Evolutionary conservation across 495 filamentous ascomycete genomes (phyloP), one percentile per base, ranked within the genome.

Genomic region (Melanomma pulvis-pyrius): DNA sequence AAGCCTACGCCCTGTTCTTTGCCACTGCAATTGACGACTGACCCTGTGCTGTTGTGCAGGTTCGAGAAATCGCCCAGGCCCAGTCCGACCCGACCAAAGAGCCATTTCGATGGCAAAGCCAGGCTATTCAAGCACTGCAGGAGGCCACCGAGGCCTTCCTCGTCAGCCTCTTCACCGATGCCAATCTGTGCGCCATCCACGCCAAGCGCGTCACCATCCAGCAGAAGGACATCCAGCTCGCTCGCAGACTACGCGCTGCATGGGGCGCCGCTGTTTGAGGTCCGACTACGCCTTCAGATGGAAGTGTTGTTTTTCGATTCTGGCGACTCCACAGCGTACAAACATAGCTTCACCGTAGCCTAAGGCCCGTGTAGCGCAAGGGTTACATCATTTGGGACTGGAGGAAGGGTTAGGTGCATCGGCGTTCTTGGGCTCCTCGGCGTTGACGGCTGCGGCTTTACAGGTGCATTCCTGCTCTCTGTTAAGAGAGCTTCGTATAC

Each of bases 121-220:
- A 93, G 34, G 93, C 93, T 2, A 91, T 98, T 63, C 82, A 86
- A 64, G 93, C 93, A 2, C 81, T 98, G 7, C 93, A 98, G 71
- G 93, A 98, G 80, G 90, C 93, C 2, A 83, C 91, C 1, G 93
- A 98, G 73, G 93, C 93, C 0, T 98, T 93, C 76, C 82, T 98
- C 19, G 90, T 97, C 17, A 92, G 96, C 78, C 77, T 98, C 0
- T 98, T 98, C 77, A 92, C 97, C 75, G 93, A 98, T 74, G 90
- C 92, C 22, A 97, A 97, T 78, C 83, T 98, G 28, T 94, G 93
- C 78, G 93, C 93, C 19, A 90, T 98, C 29, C 93, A 98, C 75
- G 93, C 93, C 46, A 97, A 96, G 80, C 83, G 93, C 29, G 93
- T 98, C 7, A 98, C 93, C 1, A 96, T 98, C 69, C 96, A 96